phyloP scores from a whole-genome alignment of 2,329 filamentous ascomycete genomes.

The Botryotinia calthae region DNA sequence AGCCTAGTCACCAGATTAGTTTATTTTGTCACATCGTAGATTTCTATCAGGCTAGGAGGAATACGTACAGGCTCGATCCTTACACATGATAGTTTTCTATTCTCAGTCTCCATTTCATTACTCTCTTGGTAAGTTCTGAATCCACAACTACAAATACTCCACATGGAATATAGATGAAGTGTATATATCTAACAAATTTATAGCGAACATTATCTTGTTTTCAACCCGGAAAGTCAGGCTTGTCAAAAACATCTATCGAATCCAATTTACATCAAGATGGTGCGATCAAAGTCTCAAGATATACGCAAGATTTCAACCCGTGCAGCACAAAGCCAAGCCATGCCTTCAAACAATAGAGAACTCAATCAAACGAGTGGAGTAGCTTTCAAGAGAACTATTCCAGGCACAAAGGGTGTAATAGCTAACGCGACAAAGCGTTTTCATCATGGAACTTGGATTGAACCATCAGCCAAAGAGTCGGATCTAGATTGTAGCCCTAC shows the following conservation, averaged over 20 bases:
- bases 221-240: background rate
- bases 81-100: background rate
- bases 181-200: background rate
- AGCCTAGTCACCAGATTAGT: background rate
- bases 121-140: background rate
- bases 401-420: rapidly evolving
- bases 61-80: background rate
- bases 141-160: background rate
- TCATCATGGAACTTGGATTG: background rate
- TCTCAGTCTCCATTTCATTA: background rate
- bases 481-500: background rate
- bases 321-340: background rate
- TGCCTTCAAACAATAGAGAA: background rate
- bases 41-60: background rate
- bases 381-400: background rate
- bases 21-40: background rate
- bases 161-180: background rate
- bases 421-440: background rate
- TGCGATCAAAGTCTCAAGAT: background rate
- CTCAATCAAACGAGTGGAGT: background rate
- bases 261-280: background rate
- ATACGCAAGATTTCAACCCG: background rate
- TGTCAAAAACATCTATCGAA: background rate
- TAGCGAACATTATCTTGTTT: background rate
- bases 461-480: background rate